Evolutionary conservation across 2,329 filamentous ascomycete genomes (phyloP), one percentile per base, ranked within the genome.

Genomic region (Aureobasidium leucospermi): DNA sequence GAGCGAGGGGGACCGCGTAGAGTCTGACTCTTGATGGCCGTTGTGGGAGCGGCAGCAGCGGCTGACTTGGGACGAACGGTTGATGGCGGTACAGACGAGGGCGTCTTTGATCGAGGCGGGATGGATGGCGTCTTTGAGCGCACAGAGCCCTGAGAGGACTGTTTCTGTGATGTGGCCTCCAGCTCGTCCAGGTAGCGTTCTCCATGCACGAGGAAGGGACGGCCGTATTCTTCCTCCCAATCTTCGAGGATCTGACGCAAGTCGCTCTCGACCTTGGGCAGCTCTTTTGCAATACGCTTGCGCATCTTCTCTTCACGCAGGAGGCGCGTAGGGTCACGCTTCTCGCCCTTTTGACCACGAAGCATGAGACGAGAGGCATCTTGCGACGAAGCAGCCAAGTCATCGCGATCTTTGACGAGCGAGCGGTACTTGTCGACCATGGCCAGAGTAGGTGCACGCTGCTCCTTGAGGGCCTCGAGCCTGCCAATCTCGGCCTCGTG

Each of bases 261-360:
- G n/a, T 97, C 91, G 0, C 81, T 82, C 60, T 93, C 86, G 45
- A 99, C 81, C 77, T 96, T 97, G 59, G 94, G 94, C 32, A 99
- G 79, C 70, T 99, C 94, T 74, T 97, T 99, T 29, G 92, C 83
- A 63, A 99, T 96, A 60, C 92, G 84, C 82, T 99, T 99, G 62
- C 94, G 86, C 90, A 96, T 96, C 81, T 97, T 99, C 76, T 99
- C 94, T 71, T 99, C 94, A 32, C 94, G 84, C 56, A 99, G 79
- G 15, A 99, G 81, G 75, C 96, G 94, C 53, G 91, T 93, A 2
- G 94, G 94, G 70, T 99, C 94, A 63, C 95, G 89, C 74, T 87
- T 90, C 76, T 97, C 93, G 58, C 93, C 93, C 76, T 96, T 96
- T 65, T 90, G 87, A 2, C 92, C 92, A 62, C 93, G 90, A 67